Base-by-base conservation (phyloP, 2,329 filamentous ascomycete species). In the Curvularia eragrostidis region DNA sequence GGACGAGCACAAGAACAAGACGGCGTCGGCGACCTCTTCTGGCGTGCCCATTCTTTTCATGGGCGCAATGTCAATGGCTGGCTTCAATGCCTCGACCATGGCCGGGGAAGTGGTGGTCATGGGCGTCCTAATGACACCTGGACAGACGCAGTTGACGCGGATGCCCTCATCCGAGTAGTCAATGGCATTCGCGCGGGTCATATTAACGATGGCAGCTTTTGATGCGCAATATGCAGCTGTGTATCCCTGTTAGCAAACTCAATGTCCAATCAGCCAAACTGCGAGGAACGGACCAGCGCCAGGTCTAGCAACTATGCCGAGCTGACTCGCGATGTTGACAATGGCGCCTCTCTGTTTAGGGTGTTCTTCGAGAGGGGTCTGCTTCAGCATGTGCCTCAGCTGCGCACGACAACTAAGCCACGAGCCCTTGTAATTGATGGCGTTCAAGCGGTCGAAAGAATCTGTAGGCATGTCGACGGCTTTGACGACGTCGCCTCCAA, bases 71-170 rank as follows among this genome's bases (percentile, higher is more conserved):
- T 67, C 55, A 32, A 84, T 73, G 23, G 82, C 80, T 24, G 69
- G 65, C 54, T 65, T 70, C 39, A 74, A 39, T 21, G 67, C 73
- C 63, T 81, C 72, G 1, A 59, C 54, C 47, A 73, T 73, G 3
- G 68, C 62, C 8, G 61, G 56, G 3, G 67, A 69, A 52, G 73
- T 70, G 8, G 59, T 65, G 0, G 65, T 61, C 59, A 66, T 68
- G 0, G 81, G 79, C 4, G 80, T 83, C 51, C 75, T 75, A 36
- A 82, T 77, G 36, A 80, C 82, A 10, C 79, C 76, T 0, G 85
- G 85, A 58, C 85, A 87, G 38, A 87, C 81, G 18, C 83, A 85
- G 63, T 88, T 88, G 62, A 88, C 82, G 48, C 85, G 79, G 52
- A 88, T 85, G 1, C 51, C 58, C 43, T 70, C 57, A 4, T 67